phyloP scores from a whole-genome alignment of 768 basidiomycete species.

The Lentinula aciculospora region DNA sequence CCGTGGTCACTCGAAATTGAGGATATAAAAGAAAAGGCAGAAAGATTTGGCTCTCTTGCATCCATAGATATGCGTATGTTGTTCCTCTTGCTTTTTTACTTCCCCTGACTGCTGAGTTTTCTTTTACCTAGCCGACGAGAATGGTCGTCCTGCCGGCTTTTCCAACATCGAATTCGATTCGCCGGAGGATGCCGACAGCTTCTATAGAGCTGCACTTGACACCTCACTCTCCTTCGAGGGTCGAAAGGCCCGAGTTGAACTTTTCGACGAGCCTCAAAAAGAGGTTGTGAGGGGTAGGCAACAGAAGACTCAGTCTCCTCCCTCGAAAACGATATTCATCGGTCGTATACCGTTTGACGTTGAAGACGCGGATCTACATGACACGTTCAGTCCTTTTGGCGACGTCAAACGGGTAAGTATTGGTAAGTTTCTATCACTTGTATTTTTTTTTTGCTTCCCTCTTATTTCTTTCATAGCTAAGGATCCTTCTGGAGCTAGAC shows the following conservation, averaged over 20 bases:
- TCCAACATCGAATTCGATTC: slow-evolving; percentile 1
- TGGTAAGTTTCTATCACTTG: not conserved
- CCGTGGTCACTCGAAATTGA: slow-evolving; percentile 3
- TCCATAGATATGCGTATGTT: slow-evolving; percentile 6
- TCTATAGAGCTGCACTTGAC: not conserved
- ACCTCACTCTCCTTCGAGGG: not conserved
- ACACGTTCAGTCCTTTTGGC: not conserved
- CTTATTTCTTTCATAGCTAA: not conserved
- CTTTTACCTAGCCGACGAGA: not conserved
- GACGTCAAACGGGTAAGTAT: not conserved
- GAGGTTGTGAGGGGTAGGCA: not conserved
- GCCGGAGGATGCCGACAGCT: not conserved
- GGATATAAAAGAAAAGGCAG: slow-evolving; percentile 3
- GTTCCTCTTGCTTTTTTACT: not conserved
- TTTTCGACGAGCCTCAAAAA: slow-evolving; percentile 1
- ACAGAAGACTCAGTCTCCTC: not conserved
- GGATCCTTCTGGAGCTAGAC: not conserved
- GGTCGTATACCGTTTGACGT: not conserved
- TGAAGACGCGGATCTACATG: not conserved
- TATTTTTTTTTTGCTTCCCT: not conserved
- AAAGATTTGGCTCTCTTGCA: not conserved
- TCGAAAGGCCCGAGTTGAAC: not conserved
- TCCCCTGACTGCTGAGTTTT: not conserved
- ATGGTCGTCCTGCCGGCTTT: slow-evolving; percentile 1
- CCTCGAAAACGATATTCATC: not conserved